phyloP scores from a whole-genome alignment of 768 basidiomycete species.

The Tulasnella sp. region DNA sequence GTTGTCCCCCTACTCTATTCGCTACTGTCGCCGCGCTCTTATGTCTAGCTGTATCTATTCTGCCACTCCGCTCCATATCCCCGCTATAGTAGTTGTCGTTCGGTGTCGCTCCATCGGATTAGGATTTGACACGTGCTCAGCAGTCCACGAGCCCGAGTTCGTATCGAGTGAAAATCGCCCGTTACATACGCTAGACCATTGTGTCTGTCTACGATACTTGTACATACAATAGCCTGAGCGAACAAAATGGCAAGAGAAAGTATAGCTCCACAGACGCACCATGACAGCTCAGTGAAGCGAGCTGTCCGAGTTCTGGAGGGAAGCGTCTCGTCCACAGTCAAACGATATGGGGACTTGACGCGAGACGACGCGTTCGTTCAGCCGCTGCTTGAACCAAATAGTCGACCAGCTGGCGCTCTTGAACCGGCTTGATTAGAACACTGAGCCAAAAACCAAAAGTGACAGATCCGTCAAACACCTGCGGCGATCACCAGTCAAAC shows the following conservation, averaged over 20 bases:
- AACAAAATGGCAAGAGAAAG: too few species aligned
- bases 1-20: background rate
- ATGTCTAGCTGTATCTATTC: slow-evolving; percentile 1
- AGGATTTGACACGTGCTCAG: background rate
- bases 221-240: too few species aligned
- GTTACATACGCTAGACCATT: too few species aligned
- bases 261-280: too few species aligned
- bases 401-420: slow-evolving; percentile 36
- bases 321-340: too few species aligned
- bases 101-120: background rate
- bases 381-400: slow-evolving; percentile 34
- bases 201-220: too few species aligned
- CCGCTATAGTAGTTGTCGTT: background rate
- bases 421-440: slow-evolving; percentile 35
- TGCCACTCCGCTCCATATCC: background rate
- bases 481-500: background rate
- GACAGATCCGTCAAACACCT: background rate
- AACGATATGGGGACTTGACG: too few species aligned
- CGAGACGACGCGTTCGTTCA: background rate
- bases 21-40: background rate
- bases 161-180: too few species aligned
- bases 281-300: too few species aligned
- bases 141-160: background rate
- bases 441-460: background rate
- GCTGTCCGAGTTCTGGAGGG: too few species aligned